Base-by-base conservation (phyloP, 2,329 filamentous ascomycete genomes). In the Talaromyces sp. region DNA sequence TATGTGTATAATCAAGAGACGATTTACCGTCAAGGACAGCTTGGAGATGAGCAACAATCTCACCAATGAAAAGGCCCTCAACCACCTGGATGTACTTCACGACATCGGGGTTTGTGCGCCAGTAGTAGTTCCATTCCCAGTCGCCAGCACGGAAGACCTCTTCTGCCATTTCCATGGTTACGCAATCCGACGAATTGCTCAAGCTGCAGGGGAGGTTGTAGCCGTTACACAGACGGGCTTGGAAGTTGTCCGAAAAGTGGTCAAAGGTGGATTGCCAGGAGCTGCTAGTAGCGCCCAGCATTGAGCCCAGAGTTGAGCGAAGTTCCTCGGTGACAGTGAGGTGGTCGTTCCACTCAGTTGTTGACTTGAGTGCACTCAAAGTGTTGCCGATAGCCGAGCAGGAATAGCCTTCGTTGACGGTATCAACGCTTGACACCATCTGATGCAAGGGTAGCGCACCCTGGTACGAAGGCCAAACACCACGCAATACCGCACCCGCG, bases 121-220 rank as follows among this genome's bases (percentile, higher is more conserved):
- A 79, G 68, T 75, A 78, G 67, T 78, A 79, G 56, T 79, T 78
- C 74, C 76, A 79, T 61, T 77, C 75, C 77, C 77, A 79, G 57
- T 79, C 77, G 6, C 77, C 77, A 1, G 76, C 76, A 35, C 77
- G 75, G 67, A 79, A 79, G 9, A 76, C 76, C 60, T 77, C 72
- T 1, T 78, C 63, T 0, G 74, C 76, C 66, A 77, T 74, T 0
- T 69, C 63, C 37, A 48, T 66, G 0, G 70, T 77, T n/a, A 75
- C 76, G 60, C 77, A 79, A 3, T 69, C 63, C 0, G 71, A 70
- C 0, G 65, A 63, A 56, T 78, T 70, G 0, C 65, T 64, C 1
- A 73, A 4, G 47, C 70, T 70, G 64, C 77, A 79, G 0, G 77
- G 77, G 0, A 78, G 69, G 0, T 70, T 54, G 47, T 79, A 79